A percentile compares a stretch with the other conserved stretches of the same genome.
Evolutionary conservation across 306 rosid genomes (phyloP).

Genomic region (Pachyrhizus erosus): DNA sequence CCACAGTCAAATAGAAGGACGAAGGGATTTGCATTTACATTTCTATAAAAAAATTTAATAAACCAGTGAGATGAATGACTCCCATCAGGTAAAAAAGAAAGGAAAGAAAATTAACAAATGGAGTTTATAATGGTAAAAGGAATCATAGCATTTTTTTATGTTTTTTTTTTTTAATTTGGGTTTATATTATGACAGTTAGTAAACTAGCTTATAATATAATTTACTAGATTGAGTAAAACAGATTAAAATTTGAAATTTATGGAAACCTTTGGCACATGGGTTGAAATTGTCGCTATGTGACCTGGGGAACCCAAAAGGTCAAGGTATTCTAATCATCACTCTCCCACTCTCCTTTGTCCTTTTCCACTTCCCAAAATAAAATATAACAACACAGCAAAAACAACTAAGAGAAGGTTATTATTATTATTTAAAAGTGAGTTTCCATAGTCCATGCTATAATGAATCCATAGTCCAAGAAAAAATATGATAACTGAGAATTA

Average conservation of each 20-base stretch:
- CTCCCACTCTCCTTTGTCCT: background rate
- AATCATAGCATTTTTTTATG: background rate
- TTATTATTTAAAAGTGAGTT: background rate
- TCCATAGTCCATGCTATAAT: background rate
- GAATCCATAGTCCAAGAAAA: background rate
- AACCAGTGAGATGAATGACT: background rate
- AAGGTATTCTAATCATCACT: background rate
- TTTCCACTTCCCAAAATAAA: background rate
- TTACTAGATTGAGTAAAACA: background rate
- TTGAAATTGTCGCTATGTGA: background rate
- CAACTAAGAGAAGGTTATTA: no score
- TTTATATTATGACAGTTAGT: background rate
- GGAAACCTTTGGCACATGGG: background rate
- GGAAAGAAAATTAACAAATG: background rate
- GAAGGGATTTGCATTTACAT: background rate
- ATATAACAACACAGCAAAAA: background rate
- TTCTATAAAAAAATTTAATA: slow-evolving; percentile 13
- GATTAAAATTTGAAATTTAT: background rate
- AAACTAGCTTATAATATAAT: background rate
- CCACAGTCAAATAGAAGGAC: slow-evolving; percentile 1
- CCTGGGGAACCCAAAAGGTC: background rate
- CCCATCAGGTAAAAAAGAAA: background rate
- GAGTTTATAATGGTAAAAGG: background rate
- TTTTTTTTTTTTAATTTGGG: background rate
- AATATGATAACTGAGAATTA: no score